These are phyloP conservation scores for Cucumis sativus DNA, from an alignment of 306 rosid genomes.

Conservation along the genomic window DNA sequence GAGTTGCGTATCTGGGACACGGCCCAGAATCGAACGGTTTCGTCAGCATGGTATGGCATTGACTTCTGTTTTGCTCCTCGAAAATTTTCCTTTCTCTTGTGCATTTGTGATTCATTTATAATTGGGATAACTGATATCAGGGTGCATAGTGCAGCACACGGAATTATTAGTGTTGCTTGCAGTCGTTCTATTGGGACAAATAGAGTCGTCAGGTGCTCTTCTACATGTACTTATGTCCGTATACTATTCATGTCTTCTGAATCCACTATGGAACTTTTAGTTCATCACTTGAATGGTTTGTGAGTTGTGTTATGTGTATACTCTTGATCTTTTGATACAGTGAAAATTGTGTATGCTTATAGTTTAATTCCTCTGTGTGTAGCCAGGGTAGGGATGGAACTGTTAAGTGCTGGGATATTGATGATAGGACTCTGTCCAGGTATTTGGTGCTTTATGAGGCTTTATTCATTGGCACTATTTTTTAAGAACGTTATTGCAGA, in stretches of 20 bases:
- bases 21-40: slow-evolving; percentile 54
- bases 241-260: not conserved
- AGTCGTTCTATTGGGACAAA: slow-evolving; percentile 48
- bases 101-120: not conserved
- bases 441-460: slow-evolving; percentile 7
- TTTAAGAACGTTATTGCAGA: not conserved
- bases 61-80: not conserved
- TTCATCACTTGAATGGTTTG: not conserved
- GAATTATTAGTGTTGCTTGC: slow-evolving; percentile 52
- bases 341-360: slow-evolving; percentile 3
- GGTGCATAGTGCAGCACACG: slow-evolving; percentile 81
- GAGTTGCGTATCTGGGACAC: slow-evolving; percentile 86
- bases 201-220: slow-evolving; percentile 57
- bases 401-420: slow-evolving; percentile 76
- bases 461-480: not conserved
- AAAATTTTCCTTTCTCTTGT: not conserved
- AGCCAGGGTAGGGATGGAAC: slow-evolving; percentile 99
- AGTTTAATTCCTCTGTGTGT: slow-evolving; percentile 7
- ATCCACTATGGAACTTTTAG: not conserved
- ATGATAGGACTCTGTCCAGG: slow-evolving; percentile 66
- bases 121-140: slow-evolving; percentile 19
- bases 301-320: slow-evolving; percentile 10
- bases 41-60: slow-evolving; percentile 77
- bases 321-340: not conserved
- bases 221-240: not conserved